A percentile compares a stretch with the other conserved stretches of the same genome.
phyloP scores from a whole-genome alignment of 176 grass and related monocot species.

The Cenchrus fungigraminus region DNA sequence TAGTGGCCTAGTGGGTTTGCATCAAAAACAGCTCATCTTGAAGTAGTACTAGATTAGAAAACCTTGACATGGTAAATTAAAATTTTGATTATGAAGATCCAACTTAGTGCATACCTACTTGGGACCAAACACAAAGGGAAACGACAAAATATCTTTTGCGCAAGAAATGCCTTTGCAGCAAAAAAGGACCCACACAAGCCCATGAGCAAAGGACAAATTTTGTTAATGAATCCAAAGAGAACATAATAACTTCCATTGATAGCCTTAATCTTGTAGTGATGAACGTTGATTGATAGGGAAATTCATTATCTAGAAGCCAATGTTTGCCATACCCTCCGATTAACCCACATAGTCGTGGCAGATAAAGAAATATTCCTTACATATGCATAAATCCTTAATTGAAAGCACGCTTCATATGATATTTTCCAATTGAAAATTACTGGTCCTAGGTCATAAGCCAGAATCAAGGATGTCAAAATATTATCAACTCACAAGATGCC shows the following conservation, averaged over 20 bases:
- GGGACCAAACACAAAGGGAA: not conserved
- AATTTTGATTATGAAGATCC: not conserved
- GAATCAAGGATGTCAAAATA: not conserved
- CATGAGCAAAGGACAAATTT: slow-evolving; percentile 12
- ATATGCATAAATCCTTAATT: not conserved
- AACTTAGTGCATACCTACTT: not conserved
- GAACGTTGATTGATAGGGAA: not conserved
- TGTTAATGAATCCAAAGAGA: not conserved
- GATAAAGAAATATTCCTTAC: not conserved
- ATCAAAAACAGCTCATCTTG: slow-evolving; percentile 4
- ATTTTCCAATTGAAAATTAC: not conserved
- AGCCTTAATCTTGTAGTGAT: not conserved
- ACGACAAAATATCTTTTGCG: not conserved
- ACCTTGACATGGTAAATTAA: not conserved
- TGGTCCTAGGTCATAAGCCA: not conserved
- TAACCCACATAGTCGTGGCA: not conserved
- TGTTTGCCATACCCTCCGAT: not conserved
- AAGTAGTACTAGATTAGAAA: not conserved
- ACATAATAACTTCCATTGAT: not conserved
- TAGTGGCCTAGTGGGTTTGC: not conserved
- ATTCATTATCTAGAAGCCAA: not conserved
- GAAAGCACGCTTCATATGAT: not conserved
- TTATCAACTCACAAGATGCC: not conserved
- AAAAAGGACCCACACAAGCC: not conserved
- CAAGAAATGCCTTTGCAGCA: slow-evolving; percentile 4